These are phyloP conservation scores for Penstemon davidsonii DNA, from an alignment of 257 asterid species.

Conservation along the genomic window DNA sequence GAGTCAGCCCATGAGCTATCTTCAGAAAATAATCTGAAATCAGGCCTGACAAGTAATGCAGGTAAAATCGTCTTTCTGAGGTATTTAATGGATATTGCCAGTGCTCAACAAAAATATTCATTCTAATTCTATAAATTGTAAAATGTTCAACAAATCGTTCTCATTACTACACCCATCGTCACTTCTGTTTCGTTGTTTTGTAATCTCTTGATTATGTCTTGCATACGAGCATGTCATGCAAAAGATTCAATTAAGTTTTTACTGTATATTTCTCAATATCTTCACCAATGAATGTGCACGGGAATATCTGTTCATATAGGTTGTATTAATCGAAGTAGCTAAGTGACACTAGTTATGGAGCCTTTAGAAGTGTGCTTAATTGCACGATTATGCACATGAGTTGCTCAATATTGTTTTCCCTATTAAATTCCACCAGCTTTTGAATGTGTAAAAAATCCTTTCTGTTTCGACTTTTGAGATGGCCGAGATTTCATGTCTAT, in stretches of 20 bases:
- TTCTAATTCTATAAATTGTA: background rate
- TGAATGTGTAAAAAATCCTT: too few species aligned
- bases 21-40: conserved; percentile 49
- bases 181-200: too few species aligned
- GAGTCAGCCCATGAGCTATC: conserved; percentile 48
- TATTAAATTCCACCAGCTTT: background rate
- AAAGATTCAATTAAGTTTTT: too few species aligned
- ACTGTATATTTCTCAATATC: conserved; percentile 18
- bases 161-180: too few species aligned
- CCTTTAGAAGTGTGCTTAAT: too few species aligned
- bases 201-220: too few species aligned
- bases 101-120: background rate
- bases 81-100: background rate
- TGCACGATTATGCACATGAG: background rate
- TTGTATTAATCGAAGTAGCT: conserved; percentile 1
- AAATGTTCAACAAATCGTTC: background rate
- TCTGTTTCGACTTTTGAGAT: conserved; percentile 16
- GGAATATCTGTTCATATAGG: background rate
- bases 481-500: conserved; percentile 23
- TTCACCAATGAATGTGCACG: background rate
- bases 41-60: conserved; percentile 34
- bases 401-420: background rate
- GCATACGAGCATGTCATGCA: too few species aligned
- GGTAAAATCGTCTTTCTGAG: conserved; percentile 42
- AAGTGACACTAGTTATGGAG: background rate